A percentile compares a stretch with the other conserved stretches of the same genome.
These are phyloP conservation scores for Margaritispora aquatica DNA, from an alignment of 495 filamentous ascomycete genomes.

Conservation along the genomic window DNA sequence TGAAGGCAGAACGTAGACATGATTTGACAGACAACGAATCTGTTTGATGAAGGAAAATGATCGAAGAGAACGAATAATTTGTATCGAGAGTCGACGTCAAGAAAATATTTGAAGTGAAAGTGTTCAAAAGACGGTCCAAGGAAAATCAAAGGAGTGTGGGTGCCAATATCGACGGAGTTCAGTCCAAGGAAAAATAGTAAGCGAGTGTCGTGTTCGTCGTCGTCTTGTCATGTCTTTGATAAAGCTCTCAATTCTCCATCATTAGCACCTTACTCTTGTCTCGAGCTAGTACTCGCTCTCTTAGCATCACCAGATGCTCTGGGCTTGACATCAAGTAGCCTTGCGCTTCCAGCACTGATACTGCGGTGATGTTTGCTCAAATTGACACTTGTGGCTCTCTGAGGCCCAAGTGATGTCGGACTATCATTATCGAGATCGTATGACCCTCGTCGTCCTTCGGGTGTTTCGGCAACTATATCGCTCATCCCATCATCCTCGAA, in stretches of 20 bases:
- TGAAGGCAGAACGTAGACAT: background rate
- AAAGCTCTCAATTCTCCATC: background rate
- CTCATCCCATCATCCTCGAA: slow-evolving; percentile 36
- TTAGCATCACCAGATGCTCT: slow-evolving; percentile 29
- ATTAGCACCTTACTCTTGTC: slow-evolving; percentile 21
- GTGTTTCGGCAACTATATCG: slow-evolving; percentile 28
- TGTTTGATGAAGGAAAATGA: slow-evolving; percentile 9
- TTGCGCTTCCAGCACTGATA: slow-evolving; percentile 68
- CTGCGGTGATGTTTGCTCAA: slow-evolving; percentile 60
- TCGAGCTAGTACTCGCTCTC: slow-evolving; percentile 25
- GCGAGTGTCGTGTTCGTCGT: slow-evolving; percentile 24
- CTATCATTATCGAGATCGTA: slow-evolving; percentile 33
- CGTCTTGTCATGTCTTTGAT: slow-evolving; percentile 10
- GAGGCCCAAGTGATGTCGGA: slow-evolving; percentile 43
- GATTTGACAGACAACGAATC: slow-evolving; percentile 5
- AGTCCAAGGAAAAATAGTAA: slow-evolving; percentile 19
- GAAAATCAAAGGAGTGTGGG: slow-evolving; percentile 23
- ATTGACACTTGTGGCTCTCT: slow-evolving; percentile 60
- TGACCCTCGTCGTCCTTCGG: slow-evolving; percentile 19
- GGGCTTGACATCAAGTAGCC: slow-evolving; percentile 55
- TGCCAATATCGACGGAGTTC: slow-evolving; percentile 13
- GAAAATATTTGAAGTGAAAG: slow-evolving; percentile 8
- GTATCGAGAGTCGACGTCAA: background rate
- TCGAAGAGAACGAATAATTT: slow-evolving; percentile 9
- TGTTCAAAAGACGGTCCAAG: slow-evolving; percentile 8